A percentile compares a stretch with the other conserved stretches of the same genome.
Evolutionary conservation across 495 filamentous ascomycete species (phyloP).

Genomic region (Hypoxylon intermedium): DNA sequence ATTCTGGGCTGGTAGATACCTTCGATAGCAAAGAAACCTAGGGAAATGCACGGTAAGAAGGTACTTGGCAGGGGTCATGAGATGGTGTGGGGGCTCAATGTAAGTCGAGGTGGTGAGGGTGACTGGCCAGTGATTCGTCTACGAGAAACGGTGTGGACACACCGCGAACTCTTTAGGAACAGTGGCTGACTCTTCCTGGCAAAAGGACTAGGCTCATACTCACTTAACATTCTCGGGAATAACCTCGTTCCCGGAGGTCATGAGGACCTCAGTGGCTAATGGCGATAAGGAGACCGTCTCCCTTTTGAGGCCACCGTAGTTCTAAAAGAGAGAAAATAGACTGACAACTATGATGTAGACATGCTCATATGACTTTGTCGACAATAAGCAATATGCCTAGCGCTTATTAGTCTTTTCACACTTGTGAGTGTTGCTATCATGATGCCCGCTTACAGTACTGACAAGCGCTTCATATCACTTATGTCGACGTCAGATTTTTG

Average conservation of each 20-base stretch:
- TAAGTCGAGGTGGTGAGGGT: constrained; percentile 22
- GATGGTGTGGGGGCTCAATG: constrained; percentile 27
- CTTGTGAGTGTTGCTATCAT: constrained; percentile 1
- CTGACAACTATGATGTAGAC: constrained; percentile 1
- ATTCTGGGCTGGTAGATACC: constrained; percentile 7
- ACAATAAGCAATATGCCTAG: constrained; percentile 25
- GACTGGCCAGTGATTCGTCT: constrained; percentile 21
- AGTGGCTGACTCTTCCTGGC: constrained; percentile 15
- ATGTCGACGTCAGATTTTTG: too few relatives aligned
- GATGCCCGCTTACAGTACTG: too few relatives aligned
- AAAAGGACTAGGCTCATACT: constrained; percentile 20
- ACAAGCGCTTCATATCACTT: too few relatives aligned
- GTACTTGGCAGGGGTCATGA: constrained; percentile 9
- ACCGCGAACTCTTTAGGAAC: constrained; percentile 29
- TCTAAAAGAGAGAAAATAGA: too few relatives aligned
- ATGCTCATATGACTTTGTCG: constrained; percentile 25
- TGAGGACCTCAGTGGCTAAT: constrained; percentile 5
- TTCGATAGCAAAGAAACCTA: constrained; percentile 11
- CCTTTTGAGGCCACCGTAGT: neutral
- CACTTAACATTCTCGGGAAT: constrained; percentile 33
- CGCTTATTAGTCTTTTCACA: constrained; percentile 29
- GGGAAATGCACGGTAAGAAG: constrained; percentile 1
- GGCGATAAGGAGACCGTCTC: constrained; percentile 2
- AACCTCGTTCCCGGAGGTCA: constrained; percentile 23
- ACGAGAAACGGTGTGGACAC: constrained; percentile 28